phyloP scores from a whole-genome alignment of 148 eudicot species.

The Pharnaceum exiguum region DNA sequence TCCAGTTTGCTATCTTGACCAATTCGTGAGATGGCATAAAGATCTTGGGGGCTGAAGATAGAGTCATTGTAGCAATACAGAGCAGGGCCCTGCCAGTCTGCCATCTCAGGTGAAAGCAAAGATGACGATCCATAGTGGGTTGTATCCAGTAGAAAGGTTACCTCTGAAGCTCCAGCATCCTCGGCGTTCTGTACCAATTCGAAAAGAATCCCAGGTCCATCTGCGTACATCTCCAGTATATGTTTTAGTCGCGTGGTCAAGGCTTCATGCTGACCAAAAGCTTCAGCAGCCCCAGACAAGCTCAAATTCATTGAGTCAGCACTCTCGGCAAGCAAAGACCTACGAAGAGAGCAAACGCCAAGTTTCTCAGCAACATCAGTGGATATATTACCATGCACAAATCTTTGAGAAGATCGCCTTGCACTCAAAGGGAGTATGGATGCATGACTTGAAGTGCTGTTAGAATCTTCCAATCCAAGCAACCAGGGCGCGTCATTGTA shows the following conservation, averaged over 20 bases:
- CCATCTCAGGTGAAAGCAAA: conserved; percentile 98
- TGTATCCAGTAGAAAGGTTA: conserved; percentile 78
- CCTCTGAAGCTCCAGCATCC: conserved; percentile 97
- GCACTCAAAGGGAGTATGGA: conserved; percentile 40
- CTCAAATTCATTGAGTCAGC: conserved; percentile 96
- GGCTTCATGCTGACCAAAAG: conserved; percentile 99
- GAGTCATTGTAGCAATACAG: conserved; percentile 95
- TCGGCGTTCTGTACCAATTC: conserved; percentile 99
- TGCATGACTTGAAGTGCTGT: conserved; percentile 37
- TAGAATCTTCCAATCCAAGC: conserved; percentile 77
- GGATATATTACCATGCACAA: conserved; percentile 95
- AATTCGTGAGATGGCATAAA: conserved; percentile 92
- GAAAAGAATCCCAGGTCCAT: conserved; percentile 95
- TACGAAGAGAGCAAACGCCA: conserved; percentile 91
- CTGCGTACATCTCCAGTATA: conserved; percentile 99
- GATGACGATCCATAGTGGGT: conserved; percentile 95
- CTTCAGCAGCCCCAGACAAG: conserved; percentile 96
- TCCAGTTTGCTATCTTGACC: conserved; percentile 99
- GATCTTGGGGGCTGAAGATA: conserved; percentile 85
- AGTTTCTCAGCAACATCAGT: conserved; percentile 97
- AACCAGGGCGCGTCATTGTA: conserved; percentile 99
- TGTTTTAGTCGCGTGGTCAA: conserved; percentile 94
- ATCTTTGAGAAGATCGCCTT: conserved; percentile 63
- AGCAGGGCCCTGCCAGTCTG: conserved; percentile 99
- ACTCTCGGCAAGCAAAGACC: conserved; percentile 96